Evolutionary conservation across 78 protist species (phyloP).

Genomic region (Cavenderia fasciculata): DNA sequence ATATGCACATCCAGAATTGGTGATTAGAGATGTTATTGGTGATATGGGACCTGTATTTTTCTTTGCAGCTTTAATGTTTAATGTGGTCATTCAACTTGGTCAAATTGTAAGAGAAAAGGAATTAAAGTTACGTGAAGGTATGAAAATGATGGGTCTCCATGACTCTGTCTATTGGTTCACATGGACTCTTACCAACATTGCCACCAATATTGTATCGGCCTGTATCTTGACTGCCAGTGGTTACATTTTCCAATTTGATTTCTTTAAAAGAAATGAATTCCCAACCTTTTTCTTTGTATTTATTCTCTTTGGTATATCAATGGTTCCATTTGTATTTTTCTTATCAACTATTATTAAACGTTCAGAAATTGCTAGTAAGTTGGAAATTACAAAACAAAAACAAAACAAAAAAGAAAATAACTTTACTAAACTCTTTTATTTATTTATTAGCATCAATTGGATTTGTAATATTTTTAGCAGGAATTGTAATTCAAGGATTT

Average conservation of each 20-base stretch:
- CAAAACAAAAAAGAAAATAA: not conserved
- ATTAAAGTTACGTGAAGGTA: constrained; percentile 66
- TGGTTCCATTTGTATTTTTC: constrained; percentile 49
- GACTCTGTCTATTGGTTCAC: constrained; percentile 76
- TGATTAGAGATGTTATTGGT: not conserved
- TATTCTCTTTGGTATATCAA: constrained; percentile 42
- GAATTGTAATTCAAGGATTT: constrained; percentile 33
- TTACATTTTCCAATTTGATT: constrained; percentile 65
- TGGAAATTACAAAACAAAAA: not conserved
- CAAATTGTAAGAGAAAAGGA: constrained; percentile 77
- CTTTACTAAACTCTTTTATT: not conserved
- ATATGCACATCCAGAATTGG: constrained; percentile 55
- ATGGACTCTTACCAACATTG: constrained; percentile 17
- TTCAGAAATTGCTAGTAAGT: constrained; percentile 19
- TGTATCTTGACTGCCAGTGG: constrained; percentile 45
- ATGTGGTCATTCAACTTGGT: constrained; percentile 48
- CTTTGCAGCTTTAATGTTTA: constrained; percentile 67
- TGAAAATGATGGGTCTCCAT: constrained; percentile 78
- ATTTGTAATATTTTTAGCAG: constrained; percentile 39
- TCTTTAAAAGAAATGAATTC: constrained; percentile 69
- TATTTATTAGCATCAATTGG: constrained; percentile 27
- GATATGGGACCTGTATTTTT: constrained; percentile 56
- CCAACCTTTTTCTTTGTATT: constrained; percentile 61
- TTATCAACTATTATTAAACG: constrained; percentile 7
- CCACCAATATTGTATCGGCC: not conserved